Evolutionary conservation across 805 yeast species (phyloP), one percentile per base, ranked within the genome.

Genomic region (Candida piceae): DNA sequence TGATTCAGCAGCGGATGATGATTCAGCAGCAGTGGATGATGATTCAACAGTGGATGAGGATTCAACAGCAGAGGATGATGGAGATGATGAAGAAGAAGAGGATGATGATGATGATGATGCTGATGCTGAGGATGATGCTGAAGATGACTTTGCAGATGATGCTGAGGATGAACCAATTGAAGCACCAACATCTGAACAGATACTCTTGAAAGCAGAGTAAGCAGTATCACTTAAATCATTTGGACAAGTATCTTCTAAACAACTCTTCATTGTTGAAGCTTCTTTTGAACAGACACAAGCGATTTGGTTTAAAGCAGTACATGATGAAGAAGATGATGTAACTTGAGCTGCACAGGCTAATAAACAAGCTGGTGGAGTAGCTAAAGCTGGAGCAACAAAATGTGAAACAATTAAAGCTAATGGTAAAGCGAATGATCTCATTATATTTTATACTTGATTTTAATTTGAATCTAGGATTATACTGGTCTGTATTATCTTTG

Each of bases 281-380:
- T 83, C 76, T 38, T 67, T 66, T 29, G 70, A 60, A 63, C 95
- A 84, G 51, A 84, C 63, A 69, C 95, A 87, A 29, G 64, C 52
- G 48, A 85, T 67, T 54, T 83, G 77, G 59, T 74, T 74, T 59
- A 86, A 60, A 39, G 78, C 67, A 41, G 65, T 49, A 63, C 93
- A 84, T 32, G 65, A 42, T 29, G 75, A 62, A 12, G 78, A 70
- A 5, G 50, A 44, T 58, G 73, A 73, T 44, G 72, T 68, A 38
- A 83, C 89, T 53, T 76, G 71, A 39, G 86, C 73, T 41, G 84
- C 90, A 74, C 96, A 87, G 28, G 95, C 94, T 60, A 88, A 70
- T 48, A 88, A 66, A 70, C 96, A 88, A 26, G 96, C 96, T 42
- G 96, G 96, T 35, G 96, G 93, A 38, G 90, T 70, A 31, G 77